These are phyloP conservation scores for Colletotrichum sp. DNA, from an alignment of 2,329 filamentous ascomycete genomes.

Conservation along the genomic window DNA sequence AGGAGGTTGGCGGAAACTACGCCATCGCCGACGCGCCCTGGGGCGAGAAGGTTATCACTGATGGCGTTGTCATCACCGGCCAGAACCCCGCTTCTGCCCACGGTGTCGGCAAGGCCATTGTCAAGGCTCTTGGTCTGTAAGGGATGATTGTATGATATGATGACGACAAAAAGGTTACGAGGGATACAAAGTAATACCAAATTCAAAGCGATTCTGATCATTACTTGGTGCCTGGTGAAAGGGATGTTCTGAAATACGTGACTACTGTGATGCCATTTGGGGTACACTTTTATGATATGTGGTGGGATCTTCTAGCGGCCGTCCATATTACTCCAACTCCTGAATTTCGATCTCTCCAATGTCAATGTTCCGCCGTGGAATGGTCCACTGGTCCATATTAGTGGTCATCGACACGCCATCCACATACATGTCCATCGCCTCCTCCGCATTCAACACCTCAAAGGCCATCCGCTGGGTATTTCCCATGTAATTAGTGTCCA, in stretches of 20 bases:
- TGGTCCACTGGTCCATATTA: neutral
- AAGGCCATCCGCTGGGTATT: neutral
- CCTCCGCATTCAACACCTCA: neutral
- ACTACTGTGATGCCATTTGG: neutral
- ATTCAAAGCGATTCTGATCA: neutral
- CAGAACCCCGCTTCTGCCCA: slow-evolving; percentile 62
- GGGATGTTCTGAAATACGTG: neutral
- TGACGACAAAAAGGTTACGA: neutral
- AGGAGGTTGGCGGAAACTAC: slow-evolving; percentile 58
- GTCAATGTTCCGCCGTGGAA: neutral
- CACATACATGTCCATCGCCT: neutral
- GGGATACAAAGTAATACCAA: neutral
- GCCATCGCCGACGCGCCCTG: slow-evolving; percentile 56
- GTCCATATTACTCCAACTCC: neutral
- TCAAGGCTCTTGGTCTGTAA: slow-evolving; percentile 44
- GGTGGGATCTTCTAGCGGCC: neutral
- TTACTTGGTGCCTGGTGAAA: neutral
- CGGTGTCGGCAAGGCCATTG: slow-evolving; percentile 56
- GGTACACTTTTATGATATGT: neutral
- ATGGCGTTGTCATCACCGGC: slow-evolving; percentile 60
- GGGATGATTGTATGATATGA: neutral
- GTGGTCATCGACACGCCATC: neutral
- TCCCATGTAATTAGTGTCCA: neutral
- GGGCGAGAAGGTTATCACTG: slow-evolving; percentile 54
- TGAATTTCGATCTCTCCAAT: neutral